Conservation (phyloP, 331 rosid species). For the Rosa hybrid region DNA sequence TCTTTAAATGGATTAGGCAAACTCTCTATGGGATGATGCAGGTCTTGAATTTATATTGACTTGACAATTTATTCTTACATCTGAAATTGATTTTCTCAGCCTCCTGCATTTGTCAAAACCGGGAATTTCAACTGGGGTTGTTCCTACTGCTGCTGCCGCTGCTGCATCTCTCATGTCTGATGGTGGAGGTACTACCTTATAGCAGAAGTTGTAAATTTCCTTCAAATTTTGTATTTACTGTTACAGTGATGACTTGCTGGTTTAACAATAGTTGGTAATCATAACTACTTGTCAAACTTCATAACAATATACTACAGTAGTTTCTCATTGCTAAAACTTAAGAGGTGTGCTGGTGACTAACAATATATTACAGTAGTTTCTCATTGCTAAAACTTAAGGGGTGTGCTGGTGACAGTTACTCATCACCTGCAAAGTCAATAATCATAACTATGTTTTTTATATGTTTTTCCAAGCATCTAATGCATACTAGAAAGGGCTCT, state of each 20-base stretch:
- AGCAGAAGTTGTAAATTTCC: conserved; percentile 14
- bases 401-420: not conserved
- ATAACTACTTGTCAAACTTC: conserved; percentile 1
- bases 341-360: no score
- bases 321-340: not conserved
- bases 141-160: conserved; percentile 95
- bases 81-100: conserved; percentile 52
- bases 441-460: not conserved
- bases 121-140: conserved; percentile 88
- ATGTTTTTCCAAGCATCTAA: not conserved
- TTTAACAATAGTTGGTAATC: not conserved
- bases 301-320: not conserved
- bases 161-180: conserved; percentile 94
- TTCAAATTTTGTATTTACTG: not conserved
- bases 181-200: conserved; percentile 77
- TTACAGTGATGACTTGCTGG: no score
- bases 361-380: not conserved
- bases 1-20: conserved; percentile 1
- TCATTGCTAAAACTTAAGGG: not conserved
- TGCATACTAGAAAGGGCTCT: not conserved
- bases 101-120: conserved; percentile 94
- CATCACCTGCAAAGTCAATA: not conserved
- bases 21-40: not conserved
- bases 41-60: conserved; percentile 14
- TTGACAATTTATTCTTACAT: conserved; percentile 18